Conservation (phyloP, 2,329 filamentous ascomycete species). For the Talaromyces piceae region DNA sequence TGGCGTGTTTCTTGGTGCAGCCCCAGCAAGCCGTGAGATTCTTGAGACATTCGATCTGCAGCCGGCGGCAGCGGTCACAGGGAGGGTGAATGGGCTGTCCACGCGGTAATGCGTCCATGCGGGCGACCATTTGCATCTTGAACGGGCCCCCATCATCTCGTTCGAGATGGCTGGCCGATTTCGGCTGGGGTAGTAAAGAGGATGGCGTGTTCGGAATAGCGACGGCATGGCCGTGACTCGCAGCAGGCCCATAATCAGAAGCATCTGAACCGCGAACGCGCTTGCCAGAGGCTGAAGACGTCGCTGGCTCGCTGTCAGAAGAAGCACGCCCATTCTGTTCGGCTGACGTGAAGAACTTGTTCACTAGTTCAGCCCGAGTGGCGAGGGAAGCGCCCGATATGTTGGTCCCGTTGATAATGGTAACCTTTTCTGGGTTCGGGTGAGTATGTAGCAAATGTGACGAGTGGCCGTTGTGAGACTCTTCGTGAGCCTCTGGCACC, state of each 20-base stretch:
- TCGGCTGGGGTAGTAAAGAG: constrained; percentile 43
- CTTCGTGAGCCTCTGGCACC: constrained; percentile 34
- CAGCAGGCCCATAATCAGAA: constrained; percentile 19
- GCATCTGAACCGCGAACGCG: constrained; percentile 28
- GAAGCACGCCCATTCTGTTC: constrained; percentile 43
- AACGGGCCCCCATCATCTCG: constrained; percentile 53
- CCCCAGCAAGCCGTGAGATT: constrained; percentile 79
- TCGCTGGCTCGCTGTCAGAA: constrained; percentile 20
- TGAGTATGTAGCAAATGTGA: constrained; percentile 35
- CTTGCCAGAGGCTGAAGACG: constrained; percentile 16
- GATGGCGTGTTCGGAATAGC: constrained; percentile 50
- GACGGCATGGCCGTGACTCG: constrained; percentile 34
- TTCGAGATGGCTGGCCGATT: constrained; percentile 39
- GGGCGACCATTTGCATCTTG: constrained; percentile 60
- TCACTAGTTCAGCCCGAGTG: constrained; percentile 53
- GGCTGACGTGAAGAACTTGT: constrained; percentile 55
- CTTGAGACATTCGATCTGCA: constrained; percentile 76
- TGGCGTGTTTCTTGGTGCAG: constrained; percentile 84
- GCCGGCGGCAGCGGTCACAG: constrained; percentile 72
- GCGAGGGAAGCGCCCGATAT: constrained; percentile 49
- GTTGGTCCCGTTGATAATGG: constrained; percentile 41
- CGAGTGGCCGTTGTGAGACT: constrained; percentile 18
- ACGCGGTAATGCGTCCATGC: constrained; percentile 66
- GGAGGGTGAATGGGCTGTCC: constrained; percentile 72
- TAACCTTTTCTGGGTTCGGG: constrained; percentile 38